Evolutionary conservation across 2,329 filamentous ascomycete genomes (phyloP), one percentile per base, ranked within the genome.

Genomic region (Dothistroma pini): DNA sequence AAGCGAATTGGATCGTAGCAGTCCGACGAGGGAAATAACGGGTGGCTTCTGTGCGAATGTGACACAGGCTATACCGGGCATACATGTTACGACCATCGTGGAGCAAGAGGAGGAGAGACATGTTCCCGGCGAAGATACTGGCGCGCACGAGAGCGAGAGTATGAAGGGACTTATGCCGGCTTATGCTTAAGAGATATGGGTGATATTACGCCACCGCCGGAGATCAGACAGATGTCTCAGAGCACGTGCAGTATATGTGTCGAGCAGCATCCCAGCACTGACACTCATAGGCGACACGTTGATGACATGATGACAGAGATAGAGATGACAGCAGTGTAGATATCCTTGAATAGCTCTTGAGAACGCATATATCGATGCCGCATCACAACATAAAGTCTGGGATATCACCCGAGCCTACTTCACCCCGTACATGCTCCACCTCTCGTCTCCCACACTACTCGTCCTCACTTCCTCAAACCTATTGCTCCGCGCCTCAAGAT

Each of bases 1-100:
- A n/a, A 60, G 50, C 16, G 48, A 38, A 12, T 55, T 29, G 12
- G 54, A 56, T 7, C 41, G 49, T 19, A 56, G 48, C 21, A 54
- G 57, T 21, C 51, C 51, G n/a, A 53, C 31, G 3, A 29, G n/a
- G 41, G 34, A 25, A 49, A 56, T 12, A 58, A 49, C 48, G 41
- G 14, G 41, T 19, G 41, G 41, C n/a, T 53, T 53, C 19, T 47
- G 54, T 38, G 47, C n/a, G 21, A 25, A 49, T 11, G 29, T 34
- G 1, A 53, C 51, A n/a, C 25, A 32, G 31, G 48, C 50, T 14
- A 49, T 32, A 16, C 56, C 54, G 44, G 59, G 57, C 0, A 65
- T 67, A 21, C 63, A 62, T 44, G 61, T 67, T 11, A 65, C 63
- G 14, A 67, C 63, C 5, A 44, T 63, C 10, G 65, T 65, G 21